These are phyloP conservation scores for Talaromyces stipitatus DNA, from an alignment of 495 filamentous ascomycete species.

Conservation along the genomic window DNA sequence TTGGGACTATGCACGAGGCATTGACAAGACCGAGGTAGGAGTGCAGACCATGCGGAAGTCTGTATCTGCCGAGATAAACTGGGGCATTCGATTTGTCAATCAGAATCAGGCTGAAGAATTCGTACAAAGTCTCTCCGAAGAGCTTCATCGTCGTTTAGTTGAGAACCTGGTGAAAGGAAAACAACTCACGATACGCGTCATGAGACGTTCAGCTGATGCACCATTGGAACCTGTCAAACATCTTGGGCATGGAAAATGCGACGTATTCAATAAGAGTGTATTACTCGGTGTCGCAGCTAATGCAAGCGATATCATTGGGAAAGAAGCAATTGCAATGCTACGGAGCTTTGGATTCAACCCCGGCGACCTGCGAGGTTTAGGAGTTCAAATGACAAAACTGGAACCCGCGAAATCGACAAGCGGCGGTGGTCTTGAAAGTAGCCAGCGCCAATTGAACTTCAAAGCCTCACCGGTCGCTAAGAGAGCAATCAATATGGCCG, in stretches of 20 bases:
- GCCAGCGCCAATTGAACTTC: constrained; percentile 58
- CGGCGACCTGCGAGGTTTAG: constrained; percentile 83
- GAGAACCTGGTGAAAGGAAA: constrained; percentile 80
- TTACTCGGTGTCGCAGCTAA: constrained; percentile 78
- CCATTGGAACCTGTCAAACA: constrained; percentile 91
- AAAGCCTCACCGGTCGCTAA: constrained; percentile 34
- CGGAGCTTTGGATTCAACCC: constrained; percentile 77
- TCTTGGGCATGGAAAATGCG: constrained; percentile 91
- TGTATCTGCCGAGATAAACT: constrained; percentile 93
- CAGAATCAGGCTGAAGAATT: constrained; percentile 90
- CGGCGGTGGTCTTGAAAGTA: constrained; percentile 39
- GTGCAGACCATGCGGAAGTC: constrained; percentile 76
- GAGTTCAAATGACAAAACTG: constrained; percentile 85
- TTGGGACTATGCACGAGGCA: constrained; percentile 83
- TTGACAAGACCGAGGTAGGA: constrained; percentile 81
- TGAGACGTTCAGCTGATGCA: constrained; percentile 76
- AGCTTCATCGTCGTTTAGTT: constrained; percentile 69
- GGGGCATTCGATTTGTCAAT: constrained; percentile 90
- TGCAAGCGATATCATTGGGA: constrained; percentile 56
- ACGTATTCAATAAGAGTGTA: constrained; percentile 81
- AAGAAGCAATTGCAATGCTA: constrained; percentile 76
- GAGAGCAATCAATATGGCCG: constrained; percentile 16
- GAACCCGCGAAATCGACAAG: constrained; percentile 59
- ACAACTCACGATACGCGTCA: constrained; percentile 87
- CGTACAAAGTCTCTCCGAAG: constrained; percentile 69